phyloP scores from a whole-genome alignment of 2,329 filamentous ascomycete species.

The Fusarium verticillioides region DNA sequence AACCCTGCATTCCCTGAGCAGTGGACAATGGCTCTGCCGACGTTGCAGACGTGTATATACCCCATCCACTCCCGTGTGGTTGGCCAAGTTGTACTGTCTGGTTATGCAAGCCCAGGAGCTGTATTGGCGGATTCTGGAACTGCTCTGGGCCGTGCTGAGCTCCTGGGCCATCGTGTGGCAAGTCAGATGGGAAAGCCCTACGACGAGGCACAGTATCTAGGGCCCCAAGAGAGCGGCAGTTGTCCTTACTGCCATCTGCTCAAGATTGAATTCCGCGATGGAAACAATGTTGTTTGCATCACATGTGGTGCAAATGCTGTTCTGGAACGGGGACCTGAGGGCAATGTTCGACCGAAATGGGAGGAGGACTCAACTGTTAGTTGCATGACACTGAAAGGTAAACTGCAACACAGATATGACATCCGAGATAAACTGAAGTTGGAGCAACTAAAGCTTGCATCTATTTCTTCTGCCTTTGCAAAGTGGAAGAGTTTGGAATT shows the following conservation, averaged over 20 bases:
- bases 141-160: not conserved
- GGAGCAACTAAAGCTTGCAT: not conserved
- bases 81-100: not conserved
- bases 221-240: rapidly evolving
- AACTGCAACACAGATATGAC: not conserved
- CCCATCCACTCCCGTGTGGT: not conserved
- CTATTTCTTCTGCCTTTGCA: not conserved
- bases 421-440: not conserved
- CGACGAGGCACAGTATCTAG: not conserved
- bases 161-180: not conserved
- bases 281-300: not conserved
- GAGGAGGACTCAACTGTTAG: not conserved
- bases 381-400: not conserved
- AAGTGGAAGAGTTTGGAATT: not conserved
- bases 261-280: not conserved
- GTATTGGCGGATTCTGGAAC: not conserved
- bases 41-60: not conserved
- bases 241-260: not conserved
- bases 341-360: not conserved
- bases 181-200: not conserved
- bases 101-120: not conserved
- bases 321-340: rapidly evolving
- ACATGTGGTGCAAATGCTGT: not conserved
- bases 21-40: not conserved
- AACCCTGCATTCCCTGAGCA: not conserved